Percentiles rank a stretch among this genome's conserved stretches.
Conservation (phyloP, 2,329 filamentous ascomycete genomes). For the Colletotrichum sp. region DNA sequence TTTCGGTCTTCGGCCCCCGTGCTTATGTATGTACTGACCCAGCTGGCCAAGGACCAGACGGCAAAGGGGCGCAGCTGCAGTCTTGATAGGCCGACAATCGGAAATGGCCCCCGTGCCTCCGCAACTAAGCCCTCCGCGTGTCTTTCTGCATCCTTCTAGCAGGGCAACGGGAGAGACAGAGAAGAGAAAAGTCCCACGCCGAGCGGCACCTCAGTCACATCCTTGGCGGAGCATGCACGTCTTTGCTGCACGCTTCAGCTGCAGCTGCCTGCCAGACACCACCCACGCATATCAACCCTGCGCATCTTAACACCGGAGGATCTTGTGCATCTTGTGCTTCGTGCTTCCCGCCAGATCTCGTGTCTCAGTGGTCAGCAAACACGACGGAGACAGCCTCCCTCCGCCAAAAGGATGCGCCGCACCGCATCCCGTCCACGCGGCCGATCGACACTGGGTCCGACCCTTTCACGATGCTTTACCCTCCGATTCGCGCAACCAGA, state of each 20-base stretch:
- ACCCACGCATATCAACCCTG: background rate
- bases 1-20: background rate
- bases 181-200: background rate
- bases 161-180: background rate
- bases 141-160: constrained; percentile 7
- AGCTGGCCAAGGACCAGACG: background rate
- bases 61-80: background rate
- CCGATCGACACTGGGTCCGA: background rate
- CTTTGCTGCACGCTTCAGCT: background rate
- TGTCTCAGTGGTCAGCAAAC: constrained; percentile 19
- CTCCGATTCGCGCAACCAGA: background rate
- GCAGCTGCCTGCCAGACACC: constrained; percentile 9
- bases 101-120: background rate
- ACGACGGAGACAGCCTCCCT: background rate
- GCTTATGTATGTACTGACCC: background rate
- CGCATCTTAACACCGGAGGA: background rate
- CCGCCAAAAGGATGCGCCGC: background rate
- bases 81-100: background rate
- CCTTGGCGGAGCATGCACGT: background rate
- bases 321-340: background rate
- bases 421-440: background rate
- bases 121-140: background rate
- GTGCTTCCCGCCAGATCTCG: constrained; percentile 9
- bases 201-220: background rate
- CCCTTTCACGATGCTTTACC: background rate